Base-by-base conservation (phyloP, 805 yeast species). In the Blastobotrys attinorum region DNA sequence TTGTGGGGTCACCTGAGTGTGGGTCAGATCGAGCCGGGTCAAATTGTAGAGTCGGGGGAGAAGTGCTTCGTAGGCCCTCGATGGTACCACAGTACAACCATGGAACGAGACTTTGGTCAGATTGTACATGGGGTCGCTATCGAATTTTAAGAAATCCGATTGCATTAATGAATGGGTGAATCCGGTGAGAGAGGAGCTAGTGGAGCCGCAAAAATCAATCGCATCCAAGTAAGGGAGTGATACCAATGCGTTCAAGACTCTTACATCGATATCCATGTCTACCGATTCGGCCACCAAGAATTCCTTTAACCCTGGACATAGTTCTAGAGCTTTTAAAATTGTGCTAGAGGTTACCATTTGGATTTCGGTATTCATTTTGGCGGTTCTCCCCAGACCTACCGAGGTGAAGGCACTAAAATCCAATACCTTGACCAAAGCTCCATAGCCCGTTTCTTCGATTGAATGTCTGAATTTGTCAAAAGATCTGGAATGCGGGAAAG, bases 341-440 rank as follows among this genome's bases (percentile, higher is more conserved):
- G 96, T 88, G 22, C 67, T 65, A 33, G 81, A 70, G 0, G 96
- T 88, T 33, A 88, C 86, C 84, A 85, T 84, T 62, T 88, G 94
- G 53, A 88, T 88, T 62, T 84, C 94, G 61, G 77, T 81, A 64
- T 84, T 89, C 95, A 88, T 88, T 53, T 81, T 74, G 8, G 84
- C 86, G 0, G 96, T 83, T 50, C 96, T 70, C 2, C 96, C 96
- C 39, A 88, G 70, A 0, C 96, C 96, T 39, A 89, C 79, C 0
- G 90, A 81, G 1, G 96, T 87, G 62, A 88, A 82, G 53, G 84
- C 90, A 56, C 84, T 83, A 55, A 88, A 89, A 65, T 88, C 96
- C 53, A 89, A 73, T 42, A 81, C 78, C 53, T 79, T 78, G 17
- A 85, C 90, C 50, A 73, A 75, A 47, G 49, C 53, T 15, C 64